These are phyloP conservation scores for Ochetophila trinervis DNA, from an alignment of 306 rosid genomes.

Conservation along the genomic window DNA sequence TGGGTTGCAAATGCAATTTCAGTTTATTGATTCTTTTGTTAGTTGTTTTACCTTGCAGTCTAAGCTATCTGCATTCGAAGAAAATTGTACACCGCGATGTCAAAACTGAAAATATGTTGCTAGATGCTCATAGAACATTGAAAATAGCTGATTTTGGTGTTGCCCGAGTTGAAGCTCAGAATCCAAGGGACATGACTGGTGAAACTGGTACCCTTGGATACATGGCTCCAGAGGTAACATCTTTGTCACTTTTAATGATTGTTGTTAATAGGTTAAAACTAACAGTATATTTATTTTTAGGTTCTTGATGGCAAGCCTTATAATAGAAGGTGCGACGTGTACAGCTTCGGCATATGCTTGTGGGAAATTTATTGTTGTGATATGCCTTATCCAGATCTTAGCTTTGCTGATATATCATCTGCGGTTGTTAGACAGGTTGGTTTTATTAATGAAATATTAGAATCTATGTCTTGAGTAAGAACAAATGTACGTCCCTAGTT, in stretches of 20 bases:
- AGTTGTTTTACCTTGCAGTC: slow-evolving; percentile 35
- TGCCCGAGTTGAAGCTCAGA: slow-evolving; percentile 76
- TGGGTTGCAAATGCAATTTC: not conserved
- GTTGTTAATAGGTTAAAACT: not conserved
- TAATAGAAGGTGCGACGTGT: slow-evolving; percentile 71
- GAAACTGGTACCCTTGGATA: slow-evolving; percentile 86
- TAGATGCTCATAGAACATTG: slow-evolving; percentile 27
- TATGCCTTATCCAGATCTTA: slow-evolving; percentile 70
- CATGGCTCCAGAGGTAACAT: slow-evolving; percentile 77
- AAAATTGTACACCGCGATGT: slow-evolving; percentile 75
- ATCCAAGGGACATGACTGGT: slow-evolving; percentile 78
- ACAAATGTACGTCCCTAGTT: too few species aligned
- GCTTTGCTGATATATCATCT: slow-evolving; percentile 61
- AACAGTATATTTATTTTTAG: slow-evolving; percentile 26
- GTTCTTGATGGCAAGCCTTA: slow-evolving; percentile 77
- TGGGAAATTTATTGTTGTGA: slow-evolving; percentile 75
- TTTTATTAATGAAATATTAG: not conserved
- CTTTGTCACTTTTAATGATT: too few species aligned
- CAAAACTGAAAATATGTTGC: slow-evolving; percentile 66
- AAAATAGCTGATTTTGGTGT: slow-evolving; percentile 80
- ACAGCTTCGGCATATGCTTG: slow-evolving; percentile 75
- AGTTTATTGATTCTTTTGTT: not conserved
- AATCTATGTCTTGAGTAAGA: too few species aligned
- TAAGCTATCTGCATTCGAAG: slow-evolving; percentile 64
- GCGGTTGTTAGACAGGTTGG: slow-evolving; percentile 65